phyloP scores from a whole-genome alignment of 352 stramenopile genomes.

The Blastocystis sp. region DNA sequence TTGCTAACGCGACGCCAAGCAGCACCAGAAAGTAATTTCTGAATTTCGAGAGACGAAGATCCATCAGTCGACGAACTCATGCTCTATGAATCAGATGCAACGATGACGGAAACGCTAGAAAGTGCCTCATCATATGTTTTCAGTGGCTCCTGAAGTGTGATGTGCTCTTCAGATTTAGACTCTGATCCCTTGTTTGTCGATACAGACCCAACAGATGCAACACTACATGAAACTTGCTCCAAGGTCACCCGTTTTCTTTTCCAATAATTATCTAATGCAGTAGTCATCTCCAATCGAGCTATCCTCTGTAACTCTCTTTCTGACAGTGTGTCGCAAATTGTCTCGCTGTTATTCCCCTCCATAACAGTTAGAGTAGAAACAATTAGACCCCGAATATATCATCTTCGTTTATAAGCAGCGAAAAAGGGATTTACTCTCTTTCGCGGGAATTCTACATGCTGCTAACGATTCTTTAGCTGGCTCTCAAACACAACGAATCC shows the following conservation, averaged over 20 bases:
- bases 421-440: not conserved
- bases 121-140: conserved; percentile 36
- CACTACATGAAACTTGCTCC: conserved; percentile 34
- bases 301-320: conserved; percentile 50
- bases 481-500: too few relatives aligned
- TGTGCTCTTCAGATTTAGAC: not conserved
- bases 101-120: not conserved
- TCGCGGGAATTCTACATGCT: not conserved
- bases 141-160: not conserved
- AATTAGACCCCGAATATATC: not conserved
- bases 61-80: not conserved
- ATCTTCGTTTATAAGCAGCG: not conserved
- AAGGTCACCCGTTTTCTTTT: conserved; percentile 14
- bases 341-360: not conserved
- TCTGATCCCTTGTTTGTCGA: not conserved
- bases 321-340: conserved; percentile 3
- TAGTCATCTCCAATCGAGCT: conserved; percentile 8
- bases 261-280: conserved; percentile 21
- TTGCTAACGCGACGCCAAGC: conserved; percentile 28
- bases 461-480: not conserved
- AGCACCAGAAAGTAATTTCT: not conserved
- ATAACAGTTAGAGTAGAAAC: not conserved
- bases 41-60: not conserved
- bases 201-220: not conserved
- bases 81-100: not conserved